phyloP scores from a whole-genome alignment of 192 early-diverging fungal genomes.

The Chytriomyces hyalinus region DNA sequence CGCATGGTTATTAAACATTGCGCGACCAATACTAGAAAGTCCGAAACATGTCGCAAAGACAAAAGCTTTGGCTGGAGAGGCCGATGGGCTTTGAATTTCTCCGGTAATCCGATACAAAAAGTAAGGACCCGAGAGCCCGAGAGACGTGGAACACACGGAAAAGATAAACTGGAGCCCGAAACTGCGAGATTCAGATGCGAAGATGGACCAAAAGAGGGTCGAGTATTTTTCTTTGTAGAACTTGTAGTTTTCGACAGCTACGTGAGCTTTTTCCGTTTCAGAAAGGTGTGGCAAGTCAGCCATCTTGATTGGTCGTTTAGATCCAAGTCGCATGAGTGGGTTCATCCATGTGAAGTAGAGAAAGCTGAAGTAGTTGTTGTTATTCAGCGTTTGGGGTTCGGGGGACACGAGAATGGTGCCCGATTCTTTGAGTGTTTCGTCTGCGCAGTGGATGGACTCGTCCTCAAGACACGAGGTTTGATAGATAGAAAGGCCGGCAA shows the following conservation, averaged over 20 bases:
- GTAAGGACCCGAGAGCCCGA: slow-evolving; percentile 46
- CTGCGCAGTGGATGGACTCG: not conserved
- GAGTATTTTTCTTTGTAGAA: slow-evolving; percentile 14
- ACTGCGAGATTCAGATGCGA: slow-evolving; percentile 12
- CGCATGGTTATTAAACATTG: slow-evolving; percentile 48
- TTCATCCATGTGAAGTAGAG: slow-evolving; percentile 50
- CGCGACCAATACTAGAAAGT: slow-evolving; percentile 32
- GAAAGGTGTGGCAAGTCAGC: slow-evolving; percentile 33
- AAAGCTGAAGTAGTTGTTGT: slow-evolving; percentile 21
- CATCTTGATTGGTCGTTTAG: slow-evolving; percentile 35
- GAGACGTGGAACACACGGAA: slow-evolving; percentile 14
- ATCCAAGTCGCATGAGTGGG: slow-evolving; percentile 42
- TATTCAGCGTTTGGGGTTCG: not conserved
- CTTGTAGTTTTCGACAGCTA: slow-evolving; percentile 30
- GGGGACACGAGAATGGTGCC: not conserved
- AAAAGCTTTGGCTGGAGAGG: not conserved
- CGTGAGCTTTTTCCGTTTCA: slow-evolving; percentile 37
- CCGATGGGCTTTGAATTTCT: slow-evolving; percentile 37
- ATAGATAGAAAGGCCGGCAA: not conserved
- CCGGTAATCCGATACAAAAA: slow-evolving; percentile 53
- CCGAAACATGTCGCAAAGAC: slow-evolving; percentile 23
- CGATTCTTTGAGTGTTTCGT: not conserved
- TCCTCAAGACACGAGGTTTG: not conserved
- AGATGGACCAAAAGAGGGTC: slow-evolving; percentile 1
- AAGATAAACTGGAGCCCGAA: slow-evolving; percentile 39